phyloP scores from a whole-genome alignment of 2,329 filamentous ascomycete species.

The Stachybotrys chlorohalonatus region DNA sequence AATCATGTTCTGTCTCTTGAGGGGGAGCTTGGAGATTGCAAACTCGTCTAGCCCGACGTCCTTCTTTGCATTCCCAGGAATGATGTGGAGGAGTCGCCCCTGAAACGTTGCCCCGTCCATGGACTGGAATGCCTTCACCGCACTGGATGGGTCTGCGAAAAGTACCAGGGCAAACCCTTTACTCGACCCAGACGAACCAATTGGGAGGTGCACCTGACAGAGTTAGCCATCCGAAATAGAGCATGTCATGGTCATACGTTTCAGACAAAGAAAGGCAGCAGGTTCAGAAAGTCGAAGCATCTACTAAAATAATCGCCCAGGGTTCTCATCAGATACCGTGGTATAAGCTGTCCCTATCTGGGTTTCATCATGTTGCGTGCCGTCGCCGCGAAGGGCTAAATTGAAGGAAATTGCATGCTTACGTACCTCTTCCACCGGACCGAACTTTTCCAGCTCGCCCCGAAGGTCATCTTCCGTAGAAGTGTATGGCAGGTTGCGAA shows the following conservation, averaged over 20 bases:
- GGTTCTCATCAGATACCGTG: slow-evolving; percentile 78
- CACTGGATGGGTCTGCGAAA: slow-evolving; percentile 62
- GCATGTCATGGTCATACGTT: slow-evolving; percentile 5
- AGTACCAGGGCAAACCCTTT: slow-evolving; percentile 90
- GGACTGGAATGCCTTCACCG: slow-evolving; percentile 68
- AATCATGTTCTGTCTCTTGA: slow-evolving; percentile 91
- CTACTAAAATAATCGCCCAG: slow-evolving; percentile 99
- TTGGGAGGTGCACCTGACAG: slow-evolving; percentile 73
- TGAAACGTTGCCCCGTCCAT: slow-evolving; percentile 85
- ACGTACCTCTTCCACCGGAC: slow-evolving; percentile 80
- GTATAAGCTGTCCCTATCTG: slow-evolving; percentile 99
- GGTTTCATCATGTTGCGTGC: slow-evolving; percentile 75
- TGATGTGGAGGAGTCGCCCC: slow-evolving; percentile 82
- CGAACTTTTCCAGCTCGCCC: slow-evolving; percentile 62
- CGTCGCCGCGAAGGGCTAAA: slow-evolving; percentile 3
- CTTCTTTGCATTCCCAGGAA: slow-evolving; percentile 76
- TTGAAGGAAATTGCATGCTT: slow-evolving; percentile 7
- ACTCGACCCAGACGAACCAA: slow-evolving; percentile 61
- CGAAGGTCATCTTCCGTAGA: slow-evolving; percentile 70
- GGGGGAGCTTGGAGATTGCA: slow-evolving; percentile 77
- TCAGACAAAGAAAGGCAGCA: slow-evolving; percentile 15
- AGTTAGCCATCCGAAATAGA: slow-evolving; percentile 15
- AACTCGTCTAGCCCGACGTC: slow-evolving; percentile 80
- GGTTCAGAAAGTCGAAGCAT: slow-evolving; percentile 88
- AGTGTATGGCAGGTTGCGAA: slow-evolving; percentile 80